These are phyloP conservation scores for Microthlaspi erraticum DNA, from an alignment of 345 rosid species.

Conservation along the genomic window DNA sequence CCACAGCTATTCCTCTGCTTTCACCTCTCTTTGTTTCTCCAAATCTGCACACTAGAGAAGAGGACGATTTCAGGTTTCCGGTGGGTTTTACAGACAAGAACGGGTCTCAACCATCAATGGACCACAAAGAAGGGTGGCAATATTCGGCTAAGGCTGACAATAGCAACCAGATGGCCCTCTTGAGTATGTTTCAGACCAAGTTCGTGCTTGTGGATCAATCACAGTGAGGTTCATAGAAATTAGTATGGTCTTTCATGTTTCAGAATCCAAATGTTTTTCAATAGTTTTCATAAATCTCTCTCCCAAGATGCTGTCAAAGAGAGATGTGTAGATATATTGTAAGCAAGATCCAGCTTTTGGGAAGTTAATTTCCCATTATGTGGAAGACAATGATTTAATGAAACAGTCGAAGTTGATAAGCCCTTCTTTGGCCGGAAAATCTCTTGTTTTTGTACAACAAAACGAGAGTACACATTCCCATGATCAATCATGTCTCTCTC, in stretches of 20 bases:
- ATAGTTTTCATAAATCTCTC: background rate
- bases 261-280: constrained; percentile 27
- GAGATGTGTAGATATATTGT: background rate
- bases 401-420: constrained; percentile 19
- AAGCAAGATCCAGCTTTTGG: constrained; percentile 14
- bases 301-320: constrained; percentile 30
- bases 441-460: constrained; percentile 68
- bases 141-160: constrained; percentile 36
- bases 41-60: background rate
- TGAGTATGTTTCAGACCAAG: constrained; percentile 52
- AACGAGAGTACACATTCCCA: constrained; percentile 43
- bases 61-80: constrained; percentile 43
- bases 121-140: constrained; percentile 35
- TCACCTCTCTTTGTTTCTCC: constrained; percentile 58
- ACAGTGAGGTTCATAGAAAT: constrained; percentile 11
- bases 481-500: constrained; percentile 42
- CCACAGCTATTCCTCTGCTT: constrained; percentile 57
- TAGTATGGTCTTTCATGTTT: constrained; percentile 6
- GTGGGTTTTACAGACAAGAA: constrained; percentile 8
- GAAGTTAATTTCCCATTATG: background rate
- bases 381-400: background rate
- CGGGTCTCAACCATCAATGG: constrained; percentile 22
- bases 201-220: constrained; percentile 52
- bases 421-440: constrained; percentile 42
- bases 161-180: constrained; percentile 44